Percentiles rank a stretch among this genome's conserved stretches.
Conservation (phyloP, 176 grass and related monocot species). For the Olyra latifolia region DNA sequence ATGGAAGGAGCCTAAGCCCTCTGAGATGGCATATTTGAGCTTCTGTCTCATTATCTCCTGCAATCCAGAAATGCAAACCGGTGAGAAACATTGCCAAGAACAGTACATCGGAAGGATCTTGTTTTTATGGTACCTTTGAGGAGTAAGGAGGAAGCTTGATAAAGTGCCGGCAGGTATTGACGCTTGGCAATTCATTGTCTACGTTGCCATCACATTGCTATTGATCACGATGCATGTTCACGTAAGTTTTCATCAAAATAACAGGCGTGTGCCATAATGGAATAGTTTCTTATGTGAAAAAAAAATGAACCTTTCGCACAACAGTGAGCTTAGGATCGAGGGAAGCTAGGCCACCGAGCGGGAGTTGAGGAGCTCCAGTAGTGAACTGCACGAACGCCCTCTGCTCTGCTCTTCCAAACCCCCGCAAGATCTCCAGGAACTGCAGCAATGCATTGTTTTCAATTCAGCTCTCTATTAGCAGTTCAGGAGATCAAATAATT, state of each 20-base stretch:
- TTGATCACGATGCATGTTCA: slow-evolving; percentile 10
- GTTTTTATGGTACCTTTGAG: slow-evolving; percentile 54
- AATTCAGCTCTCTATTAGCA: neutral
- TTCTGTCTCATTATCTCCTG: slow-evolving; percentile 58
- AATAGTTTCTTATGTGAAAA: slow-evolving; percentile 1
- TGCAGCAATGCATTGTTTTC: slow-evolving; percentile 17
- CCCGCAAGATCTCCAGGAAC: slow-evolving; percentile 65
- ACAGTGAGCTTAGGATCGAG: slow-evolving; percentile 66
- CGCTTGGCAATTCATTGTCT: slow-evolving; percentile 59
- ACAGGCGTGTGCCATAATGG: neutral
- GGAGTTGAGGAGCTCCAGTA: slow-evolving; percentile 62
- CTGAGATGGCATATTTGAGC: slow-evolving; percentile 44
- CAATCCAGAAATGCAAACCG: slow-evolving; percentile 9
- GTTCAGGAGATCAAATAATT: neutral
- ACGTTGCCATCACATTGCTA: slow-evolving; percentile 55
- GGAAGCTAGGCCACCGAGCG: slow-evolving; percentile 61
- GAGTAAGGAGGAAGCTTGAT: slow-evolving; percentile 78
- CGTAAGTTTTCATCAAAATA: slow-evolving; percentile 10
- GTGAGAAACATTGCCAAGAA: neutral
- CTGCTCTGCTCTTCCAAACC: slow-evolving; percentile 54
- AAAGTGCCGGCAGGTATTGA: slow-evolving; percentile 71
- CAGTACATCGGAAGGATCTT: neutral
- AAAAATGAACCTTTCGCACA: slow-evolving; percentile 53
- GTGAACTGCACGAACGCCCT: slow-evolving; percentile 64
- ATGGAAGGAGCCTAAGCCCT: slow-evolving; percentile 59